Percentiles rank a stretch among this genome's conserved stretches.
These are phyloP conservation scores for Quercus engelmannii DNA, from an alignment of 306 rosid genomes.

Conservation along the genomic window DNA sequence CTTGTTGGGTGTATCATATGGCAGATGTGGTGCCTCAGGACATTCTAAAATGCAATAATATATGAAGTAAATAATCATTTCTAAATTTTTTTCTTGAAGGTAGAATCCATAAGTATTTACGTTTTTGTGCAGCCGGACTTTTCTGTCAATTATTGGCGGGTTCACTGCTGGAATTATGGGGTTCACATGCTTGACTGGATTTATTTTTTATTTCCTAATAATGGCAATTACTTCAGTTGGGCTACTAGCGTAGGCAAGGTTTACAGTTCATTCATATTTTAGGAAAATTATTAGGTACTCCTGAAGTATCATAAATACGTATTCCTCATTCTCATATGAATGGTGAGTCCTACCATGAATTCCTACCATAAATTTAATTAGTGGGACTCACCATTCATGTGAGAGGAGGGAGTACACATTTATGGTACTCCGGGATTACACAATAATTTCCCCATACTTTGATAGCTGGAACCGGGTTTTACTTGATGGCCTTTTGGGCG, in stretches of 20 bases:
- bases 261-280: slow-evolving; percentile 35
- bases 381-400: no score
- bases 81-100: not conserved
- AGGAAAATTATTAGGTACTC: no score
- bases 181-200: slow-evolving; percentile 76
- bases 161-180: slow-evolving; percentile 95
- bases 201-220: slow-evolving; percentile 66
- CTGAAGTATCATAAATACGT: no score
- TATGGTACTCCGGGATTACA: no score
- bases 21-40: no score
- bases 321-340: no score
- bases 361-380: no score
- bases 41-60: not conserved
- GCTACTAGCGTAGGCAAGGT: slow-evolving; percentile 57
- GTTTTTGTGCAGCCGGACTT: slow-evolving; percentile 74
- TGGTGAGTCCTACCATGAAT: no score
- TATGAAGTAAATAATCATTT: not conserved
- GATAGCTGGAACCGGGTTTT: slow-evolving; percentile 62
- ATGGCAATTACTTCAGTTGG: slow-evolving; percentile 72
- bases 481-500: slow-evolving; percentile 69
- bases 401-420: no score
- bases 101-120: not conserved
- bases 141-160: slow-evolving; percentile 87
- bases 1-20: not conserved
- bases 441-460: slow-evolving; percentile 32